Evolutionary conservation across 2,329 filamentous ascomycete genomes (phyloP).

Genomic region (Aureobasidium sp.): DNA sequence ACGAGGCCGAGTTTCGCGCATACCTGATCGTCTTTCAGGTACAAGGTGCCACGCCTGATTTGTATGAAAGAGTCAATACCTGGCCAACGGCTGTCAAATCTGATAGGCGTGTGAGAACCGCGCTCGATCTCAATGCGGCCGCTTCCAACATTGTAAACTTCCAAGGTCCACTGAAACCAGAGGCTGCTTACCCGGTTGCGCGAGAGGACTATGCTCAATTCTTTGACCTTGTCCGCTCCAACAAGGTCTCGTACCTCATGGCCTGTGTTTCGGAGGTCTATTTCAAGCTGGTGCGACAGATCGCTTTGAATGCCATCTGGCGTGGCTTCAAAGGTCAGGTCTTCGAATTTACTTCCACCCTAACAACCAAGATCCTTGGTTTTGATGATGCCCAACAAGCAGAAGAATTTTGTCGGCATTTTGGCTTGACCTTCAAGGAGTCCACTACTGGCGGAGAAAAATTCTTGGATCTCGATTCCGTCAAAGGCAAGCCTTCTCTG

Average conservation of each 20-base stretch:
- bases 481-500: constrained; percentile 31
- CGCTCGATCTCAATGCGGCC: constrained; percentile 50
- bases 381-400: constrained; percentile 52
- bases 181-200: constrained; percentile 45
- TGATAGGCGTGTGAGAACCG: constrained; percentile 48
- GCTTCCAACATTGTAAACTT: constrained; percentile 47
- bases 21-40: constrained; percentile 55
- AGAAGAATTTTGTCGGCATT: constrained; percentile 46
- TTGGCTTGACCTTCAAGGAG: constrained; percentile 45
- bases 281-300: constrained; percentile 53
- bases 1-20: constrained; percentile 58
- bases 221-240: constrained; percentile 50
- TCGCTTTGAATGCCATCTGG: constrained; percentile 49
- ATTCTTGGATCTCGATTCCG: constrained; percentile 49
- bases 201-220: constrained; percentile 53
- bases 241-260: constrained; percentile 53
- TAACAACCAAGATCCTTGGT: constrained; percentile 45
- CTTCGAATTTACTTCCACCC: constrained; percentile 50
- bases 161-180: constrained; percentile 46
- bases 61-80: constrained; percentile 52
- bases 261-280: constrained; percentile 58
- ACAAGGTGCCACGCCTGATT: constrained; percentile 42
- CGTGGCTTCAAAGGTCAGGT: constrained; percentile 42
- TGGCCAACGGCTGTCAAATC: constrained; percentile 46
- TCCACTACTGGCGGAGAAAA: constrained; percentile 23